Evolutionary conservation across 192 early-diverging fungal species (phyloP).

Genomic region (Physocladia obscura): DNA sequence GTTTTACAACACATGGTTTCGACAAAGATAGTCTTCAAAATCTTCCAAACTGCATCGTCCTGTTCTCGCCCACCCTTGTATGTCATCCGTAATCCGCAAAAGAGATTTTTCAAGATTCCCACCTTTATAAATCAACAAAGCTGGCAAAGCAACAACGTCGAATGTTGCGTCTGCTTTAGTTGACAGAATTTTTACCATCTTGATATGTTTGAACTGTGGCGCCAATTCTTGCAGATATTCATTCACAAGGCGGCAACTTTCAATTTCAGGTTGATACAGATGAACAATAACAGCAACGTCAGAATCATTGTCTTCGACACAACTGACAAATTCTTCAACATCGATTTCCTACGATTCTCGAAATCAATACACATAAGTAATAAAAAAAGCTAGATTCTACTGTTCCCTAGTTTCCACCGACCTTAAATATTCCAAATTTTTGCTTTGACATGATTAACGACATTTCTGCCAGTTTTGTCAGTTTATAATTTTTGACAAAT

Average conservation of each 20-base stretch:
- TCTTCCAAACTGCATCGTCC: constrained; percentile 46
- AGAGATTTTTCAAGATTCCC: constrained; percentile 39
- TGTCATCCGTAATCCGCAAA: constrained; percentile 51
- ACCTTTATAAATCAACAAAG: constrained; percentile 45
- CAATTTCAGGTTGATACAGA: constrained; percentile 43
- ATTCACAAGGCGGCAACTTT: constrained; percentile 75
- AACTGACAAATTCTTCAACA: constrained; percentile 44
- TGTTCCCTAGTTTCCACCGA: no score
- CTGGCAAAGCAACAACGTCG: constrained; percentile 53
- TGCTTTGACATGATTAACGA: neutral
- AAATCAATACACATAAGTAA: constrained; percentile 21
- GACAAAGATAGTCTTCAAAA: constrained; percentile 42
- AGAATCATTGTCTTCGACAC: constrained; percentile 44
- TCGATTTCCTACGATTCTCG: constrained; percentile 37
- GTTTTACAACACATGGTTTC: constrained; percentile 30
- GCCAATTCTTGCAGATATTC: constrained; percentile 69
- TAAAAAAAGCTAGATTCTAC: neutral
- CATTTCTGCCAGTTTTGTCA: constrained; percentile 37
- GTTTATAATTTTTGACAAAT: constrained; percentile 36
- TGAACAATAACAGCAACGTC: constrained; percentile 47
- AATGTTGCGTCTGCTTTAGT: constrained; percentile 50
- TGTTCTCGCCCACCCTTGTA: constrained; percentile 34
- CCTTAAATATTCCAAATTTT: constrained; percentile 32
- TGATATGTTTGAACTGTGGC: constrained; percentile 67
- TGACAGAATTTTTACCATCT: constrained; percentile 86